Base-by-base conservation (phyloP, 202 grass and related monocot species). In the Setaria viridis region DNA sequence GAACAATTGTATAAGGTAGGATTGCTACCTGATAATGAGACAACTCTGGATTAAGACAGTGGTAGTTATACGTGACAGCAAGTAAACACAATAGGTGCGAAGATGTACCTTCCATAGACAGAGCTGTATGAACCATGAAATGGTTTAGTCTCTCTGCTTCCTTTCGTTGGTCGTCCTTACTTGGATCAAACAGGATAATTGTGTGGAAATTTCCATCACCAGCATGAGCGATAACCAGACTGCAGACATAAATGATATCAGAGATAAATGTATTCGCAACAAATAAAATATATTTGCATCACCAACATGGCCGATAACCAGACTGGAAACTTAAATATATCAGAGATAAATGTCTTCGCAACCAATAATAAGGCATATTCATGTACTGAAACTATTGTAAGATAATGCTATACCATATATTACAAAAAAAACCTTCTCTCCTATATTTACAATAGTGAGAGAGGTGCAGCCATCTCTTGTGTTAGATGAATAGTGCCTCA, bases 151-250 rank as follows among this genome's bases (percentile, higher is more conserved):
- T 91, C 85, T 96, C 93, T 63, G 93, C 96, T 91, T 99, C 96
- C 82, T 72, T 72, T 32, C 51, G 83, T 78, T 99, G 82, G 29
- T 94, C 93, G 74, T 93, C 93, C 72, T 93, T 57, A 12, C 53
- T 91, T 59, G 93, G 90, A 72, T 99, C 96, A 85, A 99, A 99
- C 64, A 99, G 80, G 88, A 99, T 99, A 80, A 94, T 81, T 47
- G 96, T 96, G 90, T 99, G 96, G 85, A 99, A 99, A 66, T 99
- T 99, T 78, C 96, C 96, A 77, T 99, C 96, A 79, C 93, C 96
- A 62, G 96, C 96, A 90, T 99, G 96, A 80, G 91, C 91, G 37
- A 99, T 91, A 65, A 99, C 91, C 90, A 85, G 57, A 70, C 96
- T 99, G 87, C 30, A 75, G 88, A 87, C 4, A 55, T 70, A 71